Evolutionary conservation across 2,329 filamentous ascomycete species (phyloP).

Genomic region (Fusarium sp.): DNA sequence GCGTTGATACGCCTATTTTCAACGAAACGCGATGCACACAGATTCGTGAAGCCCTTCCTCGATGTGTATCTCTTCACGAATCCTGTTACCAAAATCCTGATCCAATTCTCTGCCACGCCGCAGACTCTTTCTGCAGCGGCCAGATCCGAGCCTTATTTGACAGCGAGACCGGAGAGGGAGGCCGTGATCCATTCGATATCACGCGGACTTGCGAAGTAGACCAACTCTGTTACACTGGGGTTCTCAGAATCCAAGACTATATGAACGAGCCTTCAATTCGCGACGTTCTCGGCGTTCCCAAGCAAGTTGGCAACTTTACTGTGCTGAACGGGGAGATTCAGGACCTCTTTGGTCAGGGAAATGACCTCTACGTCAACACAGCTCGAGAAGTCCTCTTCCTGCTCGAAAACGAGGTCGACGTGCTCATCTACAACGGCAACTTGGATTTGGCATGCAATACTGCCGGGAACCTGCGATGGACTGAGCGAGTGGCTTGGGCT

Average conservation of each 20-base stretch:
- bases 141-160: neutral
- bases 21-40: conserved; percentile 30
- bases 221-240: neutral
- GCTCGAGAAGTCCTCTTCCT: conserved; percentile 16
- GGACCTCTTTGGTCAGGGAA: neutral
- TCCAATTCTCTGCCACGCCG: conserved; percentile 28
- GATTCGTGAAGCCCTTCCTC: conserved; percentile 31
- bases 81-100: conserved; percentile 35
- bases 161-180: neutral
- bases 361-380: conserved; percentile 21
- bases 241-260: neutral
- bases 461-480: conserved; percentile 35
- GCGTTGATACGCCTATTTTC: conserved; percentile 23
- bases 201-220: neutral
- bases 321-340: neutral
- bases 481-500: conserved; percentile 22
- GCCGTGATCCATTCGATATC: neutral
- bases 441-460: conserved; percentile 38
- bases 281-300: neutral
- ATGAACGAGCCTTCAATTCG: neutral
- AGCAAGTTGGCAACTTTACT: neutral
- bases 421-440: conserved; percentile 36
- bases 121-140: conserved; percentile 22
- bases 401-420: conserved; percentile 15
- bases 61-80: conserved; percentile 31